Evolutionary conservation across 1,284 basidiomycete species (phyloP), one percentile per base, ranked within the genome.

Genomic region (Ustilago tritici): DNA sequence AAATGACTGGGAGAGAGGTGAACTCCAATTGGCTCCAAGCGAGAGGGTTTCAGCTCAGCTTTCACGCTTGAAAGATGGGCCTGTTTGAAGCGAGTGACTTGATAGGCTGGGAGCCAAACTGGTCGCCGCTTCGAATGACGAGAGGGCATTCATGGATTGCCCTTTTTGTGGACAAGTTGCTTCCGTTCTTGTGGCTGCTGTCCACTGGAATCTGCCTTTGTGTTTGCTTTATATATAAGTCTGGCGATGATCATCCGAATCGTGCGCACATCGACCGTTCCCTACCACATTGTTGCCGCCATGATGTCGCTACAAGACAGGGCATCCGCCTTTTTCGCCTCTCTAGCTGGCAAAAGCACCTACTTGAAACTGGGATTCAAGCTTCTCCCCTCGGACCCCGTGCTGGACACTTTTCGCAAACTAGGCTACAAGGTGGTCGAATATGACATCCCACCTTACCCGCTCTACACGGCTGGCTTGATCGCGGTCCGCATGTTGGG

Each of bases 381-480:
- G 69, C 65, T 80, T 60, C 61, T 77, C 11, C 46, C 66, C 8
- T 61, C 72, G 31, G 69, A 74, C 46, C 70, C 67, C 4, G 60
- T 71, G 14, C 74, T 80, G 57, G 70, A 71, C 55, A 57, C 54
- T 3, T 52, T 56, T 35, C 67, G 61, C 41, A 47, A 59, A 15
- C 35, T 68, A 0, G 76, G 76, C 47, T 74, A 41, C 68, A 71
- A 78, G 53, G 76, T 78, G 46, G 71, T 76, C 50, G 79, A 82
- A 62, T 83, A 82, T 56, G 81, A 83, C 60, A 61, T 82, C 35
- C 75, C 80, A 12, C 71, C 69, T 28, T 83, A 82, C 36, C 79
- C 78, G 32, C 69, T 81, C 28, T 31, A 12, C 19, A 68, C 64
- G 9, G 80, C 74, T 4, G 73, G 57, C 10, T 58, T 79, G 61